Evolutionary conservation across 768 basidiomycete genomes (phyloP), one percentile per base, ranked within the genome.

Genomic region (Suillus subluteus): DNA sequence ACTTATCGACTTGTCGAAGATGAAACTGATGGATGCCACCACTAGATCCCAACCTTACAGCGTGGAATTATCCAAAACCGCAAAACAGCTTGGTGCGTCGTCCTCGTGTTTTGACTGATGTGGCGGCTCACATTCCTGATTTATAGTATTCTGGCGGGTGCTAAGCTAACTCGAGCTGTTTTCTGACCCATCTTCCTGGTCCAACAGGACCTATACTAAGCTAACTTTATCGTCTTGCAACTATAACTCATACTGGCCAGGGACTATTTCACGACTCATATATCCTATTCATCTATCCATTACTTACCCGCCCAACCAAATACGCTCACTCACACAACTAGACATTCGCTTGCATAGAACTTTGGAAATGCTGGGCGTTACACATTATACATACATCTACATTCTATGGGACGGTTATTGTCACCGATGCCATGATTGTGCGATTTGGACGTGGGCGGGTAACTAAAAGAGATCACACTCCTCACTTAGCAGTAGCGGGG

Each of bases 51-150:
- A 84, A 85, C 62, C 70, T 77, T 64, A 83, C 83, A 46, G 67
- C 69, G 40, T 85, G 84, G 84, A 72, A 75, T 38, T 83, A 79
- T 74, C 67, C 68, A 13, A 79, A 75, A 67, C 83, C 84, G 21
- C 80, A 74, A 71, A 85, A 85, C 58, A 38, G 68, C 23, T 55
- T 71, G 61, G 71, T 67, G 61, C 40, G 69, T 72, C 38, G 7
- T 18, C 13, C 23, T 65, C 1, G 13, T 32, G 18, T 32, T n/a
- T 64, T 43, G 58, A 26, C 8, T 35, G 23, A 43, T 15, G 6
- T 48, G n/a, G 12, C 6, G 40, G 26, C 11, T 63, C 8, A 43
- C 9, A 2, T 38, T 18, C 5, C 4, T 48, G 15, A 18, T 65
- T 62, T 38, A 35, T 35, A 65, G 64, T 65, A 65, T 65, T 65